Base-by-base conservation (phyloP, 192 early-diverging fungal species). In the Backusella tarrabulga region DNA sequence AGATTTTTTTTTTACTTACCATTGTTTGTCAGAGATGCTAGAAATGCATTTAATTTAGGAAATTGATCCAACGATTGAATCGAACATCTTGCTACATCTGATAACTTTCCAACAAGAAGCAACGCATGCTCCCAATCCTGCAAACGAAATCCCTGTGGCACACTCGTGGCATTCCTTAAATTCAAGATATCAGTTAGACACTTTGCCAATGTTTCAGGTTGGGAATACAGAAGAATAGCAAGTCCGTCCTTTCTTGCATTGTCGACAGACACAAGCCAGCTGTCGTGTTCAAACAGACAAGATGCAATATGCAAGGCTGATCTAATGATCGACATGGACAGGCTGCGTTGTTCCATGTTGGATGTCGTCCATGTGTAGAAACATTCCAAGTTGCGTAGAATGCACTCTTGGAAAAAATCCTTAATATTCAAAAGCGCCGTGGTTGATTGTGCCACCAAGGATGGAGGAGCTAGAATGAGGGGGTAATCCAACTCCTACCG, bases 401-500 rank as follows among this genome's bases (percentile, higher is more conserved):
- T 12, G 12, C 34, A 38, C 23, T 41, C 9, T 23, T n/a, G 34
- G 12, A 70, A n/a, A 38, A 36, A n/a, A 11, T 40, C 68, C 35
- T 38, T 19, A 5, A 70, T 23, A 41, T 35, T 19, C 9, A 70
- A 7, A 11, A 70, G n/a, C 1, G 6, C 35, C 21, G 21, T 63
- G 29, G 9, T 29, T 26, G 56, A 63, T 23, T 11, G 35, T 14
- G n/a, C 68, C 38, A 21, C 34, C 7, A 70, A 2, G 40, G n/a
- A 41, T 21, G 17, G 19, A 23, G 68, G 68, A 17, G 35, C 36
- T 38, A 69, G n/a, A 40, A 69, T 69, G 17, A 69, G 34, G 19
- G 68, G 68, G 19, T 69, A 69, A 40, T 21, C n/a, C 34, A 69
- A 69, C 68, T 69, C 68, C 68, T 69, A 21, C n/a, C 32, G 35